Conservation (phyloP, 768 basidiomycete genomes). For the Rhizopogon rudus region DNA sequence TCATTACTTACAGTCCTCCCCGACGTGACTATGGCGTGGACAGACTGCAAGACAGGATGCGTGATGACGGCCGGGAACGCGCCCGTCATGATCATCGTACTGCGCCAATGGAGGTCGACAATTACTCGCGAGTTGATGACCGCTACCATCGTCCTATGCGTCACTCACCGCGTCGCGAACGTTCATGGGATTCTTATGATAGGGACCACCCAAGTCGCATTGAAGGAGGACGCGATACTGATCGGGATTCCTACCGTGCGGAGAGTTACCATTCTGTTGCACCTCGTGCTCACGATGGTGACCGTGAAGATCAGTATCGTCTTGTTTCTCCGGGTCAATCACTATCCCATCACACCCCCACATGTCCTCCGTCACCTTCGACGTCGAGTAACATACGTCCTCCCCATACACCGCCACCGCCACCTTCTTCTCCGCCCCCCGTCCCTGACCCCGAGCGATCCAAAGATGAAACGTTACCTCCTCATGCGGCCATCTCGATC, state of each 20-base stretch:
- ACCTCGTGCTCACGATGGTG: slow-evolving; percentile 3
- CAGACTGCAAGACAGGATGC: slow-evolving; percentile 28
- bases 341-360: slow-evolving; percentile 10
- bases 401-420: slow-evolving; percentile 16
- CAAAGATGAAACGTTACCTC: slow-evolving; percentile 30
- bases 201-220: slow-evolving; percentile 2
- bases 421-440: slow-evolving; percentile 26
- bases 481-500: slow-evolving; percentile 37
- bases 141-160: slow-evolving; percentile 10
- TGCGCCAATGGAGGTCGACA: slow-evolving; percentile 6
- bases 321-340: slow-evolving; percentile 18
- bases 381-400: slow-evolving; percentile 2
- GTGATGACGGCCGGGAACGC: slow-evolving; percentile 32
- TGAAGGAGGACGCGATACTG: slow-evolving; percentile 5
- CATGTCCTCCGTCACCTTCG: slow-evolving; percentile 13
- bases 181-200: slow-evolving; percentile 9
- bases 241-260: slow-evolving; percentile 3
- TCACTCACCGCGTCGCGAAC: slow-evolving; percentile 9
- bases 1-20: slow-evolving; percentile 33
- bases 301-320: slow-evolving; percentile 14
- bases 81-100: slow-evolving; percentile 12
- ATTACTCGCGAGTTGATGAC: slow-evolving; percentile 4
- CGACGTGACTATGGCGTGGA: slow-evolving; percentile 31
- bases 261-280: slow-evolving; percentile 6
- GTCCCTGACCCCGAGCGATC: slow-evolving; percentile 31